phyloP scores from a whole-genome alignment of 2,329 filamentous ascomycete species.

The Aureobasidium sp. region DNA sequence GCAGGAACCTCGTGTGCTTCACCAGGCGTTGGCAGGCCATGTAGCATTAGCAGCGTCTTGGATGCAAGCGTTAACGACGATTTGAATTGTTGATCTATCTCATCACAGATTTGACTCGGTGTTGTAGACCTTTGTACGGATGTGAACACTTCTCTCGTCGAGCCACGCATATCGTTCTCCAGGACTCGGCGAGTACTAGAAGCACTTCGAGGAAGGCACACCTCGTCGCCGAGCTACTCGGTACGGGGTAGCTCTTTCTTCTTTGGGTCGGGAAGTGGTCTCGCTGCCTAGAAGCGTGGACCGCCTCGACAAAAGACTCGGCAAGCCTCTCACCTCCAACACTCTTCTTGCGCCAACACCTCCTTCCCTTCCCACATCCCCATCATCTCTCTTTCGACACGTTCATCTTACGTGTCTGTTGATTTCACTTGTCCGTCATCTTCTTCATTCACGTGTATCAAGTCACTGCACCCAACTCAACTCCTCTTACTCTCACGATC shows the following conservation, averaged over 20 bases:
- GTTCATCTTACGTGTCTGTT: background rate
- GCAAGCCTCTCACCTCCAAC: background rate
- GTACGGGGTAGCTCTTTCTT: background rate
- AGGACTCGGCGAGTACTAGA: background rate
- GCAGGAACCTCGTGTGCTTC: background rate
- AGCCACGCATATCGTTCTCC: background rate
- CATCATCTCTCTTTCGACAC: background rate
- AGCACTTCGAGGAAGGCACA: background rate
- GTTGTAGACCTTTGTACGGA: background rate
- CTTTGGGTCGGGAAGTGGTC: background rate
- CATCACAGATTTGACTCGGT: background rate
- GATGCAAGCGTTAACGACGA: background rate
- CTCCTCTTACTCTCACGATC: background rate
- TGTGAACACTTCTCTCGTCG: background rate
- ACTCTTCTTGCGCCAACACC: background rate
- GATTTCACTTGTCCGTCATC: background rate
- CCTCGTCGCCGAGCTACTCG: background rate
- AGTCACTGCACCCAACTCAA: background rate
- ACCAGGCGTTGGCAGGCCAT: background rate
- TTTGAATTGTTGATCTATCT: background rate
- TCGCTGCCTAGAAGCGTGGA: background rate
- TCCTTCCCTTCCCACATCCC: background rate
- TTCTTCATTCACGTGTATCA: background rate
- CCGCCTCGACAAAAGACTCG: background rate
- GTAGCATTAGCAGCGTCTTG: conserved; percentile 3